Conservation (phyloP, 345 rosid species). For the Carallia pectinifolia region DNA sequence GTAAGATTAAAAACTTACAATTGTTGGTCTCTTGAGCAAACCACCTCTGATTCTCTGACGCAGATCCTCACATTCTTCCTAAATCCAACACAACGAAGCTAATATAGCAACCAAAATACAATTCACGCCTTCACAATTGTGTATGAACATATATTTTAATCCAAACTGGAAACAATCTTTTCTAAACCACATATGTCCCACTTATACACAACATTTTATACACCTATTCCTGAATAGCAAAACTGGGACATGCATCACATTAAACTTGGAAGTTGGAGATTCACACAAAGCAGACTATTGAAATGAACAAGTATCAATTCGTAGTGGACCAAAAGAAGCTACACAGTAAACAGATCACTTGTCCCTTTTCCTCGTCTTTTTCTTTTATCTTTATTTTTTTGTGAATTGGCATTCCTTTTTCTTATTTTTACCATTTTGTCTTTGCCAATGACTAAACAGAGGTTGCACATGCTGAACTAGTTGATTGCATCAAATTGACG, state of each 20-base stretch:
- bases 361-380: too few species aligned
- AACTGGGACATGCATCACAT: background rate
- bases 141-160: background rate
- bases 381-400: too few species aligned
- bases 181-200: background rate
- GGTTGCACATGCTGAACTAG: too few species aligned
- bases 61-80: conserved; percentile 90
- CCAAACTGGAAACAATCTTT: background rate
- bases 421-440: too few species aligned
- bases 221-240: background rate
- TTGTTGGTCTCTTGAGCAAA: conserved; percentile 52
- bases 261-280: background rate
- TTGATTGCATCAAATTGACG: too few species aligned
- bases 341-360: background rate
- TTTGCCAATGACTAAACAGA: too few species aligned
- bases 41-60: conserved; percentile 49
- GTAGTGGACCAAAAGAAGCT: too few species aligned
- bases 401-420: too few species aligned
- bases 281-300: background rate
- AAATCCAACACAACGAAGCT: conserved; percentile 31
- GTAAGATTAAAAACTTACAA: conserved; percentile 48
- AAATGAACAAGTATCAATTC: background rate
- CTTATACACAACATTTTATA: too few species aligned
- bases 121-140: background rate
- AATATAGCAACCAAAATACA: conserved; percentile 6